phyloP scores from a whole-genome alignment of 768 basidiomycete genomes.

The Boletus reticuloceps region DNA sequence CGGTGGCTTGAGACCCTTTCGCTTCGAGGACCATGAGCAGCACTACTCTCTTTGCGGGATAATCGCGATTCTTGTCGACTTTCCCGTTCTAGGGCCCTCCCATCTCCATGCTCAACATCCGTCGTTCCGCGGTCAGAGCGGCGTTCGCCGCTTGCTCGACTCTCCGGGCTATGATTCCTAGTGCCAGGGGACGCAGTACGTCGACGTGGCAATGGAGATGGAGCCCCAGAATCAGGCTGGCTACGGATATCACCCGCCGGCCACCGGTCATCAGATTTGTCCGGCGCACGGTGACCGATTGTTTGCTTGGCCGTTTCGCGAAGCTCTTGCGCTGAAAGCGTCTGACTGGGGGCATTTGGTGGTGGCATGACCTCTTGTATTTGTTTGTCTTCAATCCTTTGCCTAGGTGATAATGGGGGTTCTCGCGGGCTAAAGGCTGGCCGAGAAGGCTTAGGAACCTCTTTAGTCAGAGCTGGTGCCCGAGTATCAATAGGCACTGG shows the following conservation, averaged over 20 bases:
- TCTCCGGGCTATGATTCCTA: conserved; percentile 67
- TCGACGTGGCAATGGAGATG: conserved; percentile 52
- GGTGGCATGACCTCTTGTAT: conserved; percentile 65
- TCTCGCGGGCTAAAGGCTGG: conserved; percentile 30
- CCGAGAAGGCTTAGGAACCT: conserved; percentile 19
- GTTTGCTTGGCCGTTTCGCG: conserved; percentile 77
- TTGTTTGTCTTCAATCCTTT: conserved; percentile 40
- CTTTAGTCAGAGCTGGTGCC: conserved; percentile 13
- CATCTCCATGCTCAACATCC: conserved; percentile 47
- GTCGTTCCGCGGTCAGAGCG: conserved; percentile 49
- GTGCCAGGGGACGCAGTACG: conserved; percentile 68
- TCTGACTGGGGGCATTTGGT: conserved; percentile 75
- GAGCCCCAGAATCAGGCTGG: conserved; percentile 50
- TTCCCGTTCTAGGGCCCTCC: conserved; percentile 54
- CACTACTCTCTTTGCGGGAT: conserved; percentile 44
- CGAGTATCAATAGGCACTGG: conserved; percentile 17
- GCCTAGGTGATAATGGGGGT: conserved; percentile 39
- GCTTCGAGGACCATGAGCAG: conserved; percentile 49
- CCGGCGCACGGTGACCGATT: conserved; percentile 40
- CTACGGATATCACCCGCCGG: conserved; percentile 38
- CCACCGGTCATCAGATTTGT: conserved; percentile 40
- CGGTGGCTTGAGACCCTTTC: conserved; percentile 49
- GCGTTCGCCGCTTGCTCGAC: conserved; percentile 68
- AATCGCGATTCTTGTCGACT: conserved; percentile 42
- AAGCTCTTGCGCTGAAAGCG: conserved; percentile 72